Evolutionary conservation across 2,329 filamentous ascomycete genomes (phyloP), one percentile per base, ranked within the genome.

Genomic region (Microascus cirrosus): DNA sequence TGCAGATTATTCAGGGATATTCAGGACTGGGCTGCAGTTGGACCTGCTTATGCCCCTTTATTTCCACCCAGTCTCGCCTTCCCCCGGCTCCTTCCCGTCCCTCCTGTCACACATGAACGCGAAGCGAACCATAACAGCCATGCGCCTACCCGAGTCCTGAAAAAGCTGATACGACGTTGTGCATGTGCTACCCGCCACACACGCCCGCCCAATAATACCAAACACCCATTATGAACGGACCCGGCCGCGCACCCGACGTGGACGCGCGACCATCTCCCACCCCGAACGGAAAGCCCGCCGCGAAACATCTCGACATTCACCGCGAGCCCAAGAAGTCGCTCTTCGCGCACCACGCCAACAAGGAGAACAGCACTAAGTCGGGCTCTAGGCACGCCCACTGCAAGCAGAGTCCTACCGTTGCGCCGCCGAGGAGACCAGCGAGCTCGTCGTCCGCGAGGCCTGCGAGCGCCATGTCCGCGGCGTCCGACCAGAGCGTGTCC

Each of bases 261-360:
- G 45, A 50, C n/a, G 45, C 45, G 45, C 45, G 45, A n/a, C 22
- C 20, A 4, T 24, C 45, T 2, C n/a, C 45, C 2, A 10, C 52
- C 1, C 8, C 34, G 13, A 32, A 54, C 34, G 52, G 10, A 10
- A 36, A 36, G 18, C 25, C 34, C 24, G 12, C 22, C 15, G 34
- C 35, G 20, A 34, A 48, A 28, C 28, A 58, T 8, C 53, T 57
- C 20, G 51, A 52, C 54, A 70, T 69, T 64, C 63, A 68, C 50
- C 65, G 63, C 60, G 62, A 66, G 53, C 39, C 56, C 20, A 28
- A 48, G 18, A 54, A 36, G 18, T 51, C 51, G 24, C 56, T 58
- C n/a, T 58, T 57, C 25, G 48, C 52, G 28, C 28, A 32, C 28
- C 28, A 45, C 39, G 15, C n/a, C 39, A 45, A n/a, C 53, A 39